These are phyloP conservation scores for Teratosphaeria zuluensis DNA, from an alignment of 2,329 filamentous ascomycete species.

Conservation along the genomic window DNA sequence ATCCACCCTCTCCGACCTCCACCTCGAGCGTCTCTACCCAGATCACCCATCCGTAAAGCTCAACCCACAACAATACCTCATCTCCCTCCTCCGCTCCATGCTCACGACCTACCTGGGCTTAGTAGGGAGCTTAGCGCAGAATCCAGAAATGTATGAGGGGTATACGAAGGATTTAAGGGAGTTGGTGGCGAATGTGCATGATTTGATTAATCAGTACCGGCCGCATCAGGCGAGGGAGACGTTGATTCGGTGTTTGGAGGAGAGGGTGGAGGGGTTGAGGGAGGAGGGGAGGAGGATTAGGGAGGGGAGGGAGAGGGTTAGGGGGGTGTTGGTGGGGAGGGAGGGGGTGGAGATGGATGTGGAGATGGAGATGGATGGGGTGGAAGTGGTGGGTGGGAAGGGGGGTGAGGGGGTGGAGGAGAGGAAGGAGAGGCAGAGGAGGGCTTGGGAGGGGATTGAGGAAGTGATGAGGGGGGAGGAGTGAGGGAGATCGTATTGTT, in stretches of 20 bases:
- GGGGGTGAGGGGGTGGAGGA: conserved; percentile 4
- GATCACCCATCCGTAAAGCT: conserved; percentile 30
- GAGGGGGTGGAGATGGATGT: conserved; percentile 22
- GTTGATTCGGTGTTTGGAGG: conserved; percentile 78
- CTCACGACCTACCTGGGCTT: conserved; percentile 85
- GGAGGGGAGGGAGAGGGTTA: conserved; percentile 61
- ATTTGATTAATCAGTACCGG: conserved; percentile 86
- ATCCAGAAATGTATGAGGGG: conserved; percentile 47
- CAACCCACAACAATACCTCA: conserved; percentile 41
- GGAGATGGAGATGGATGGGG: background rate
- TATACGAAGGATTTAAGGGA: conserved; percentile 73
- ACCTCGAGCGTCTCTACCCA: conserved; percentile 61
- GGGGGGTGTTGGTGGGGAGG: conserved; percentile 54
- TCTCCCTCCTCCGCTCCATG: conserved; percentile 75
- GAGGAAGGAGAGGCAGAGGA: conserved; percentile 19
- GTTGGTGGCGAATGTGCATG: conserved; percentile 83
- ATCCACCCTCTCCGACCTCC: conserved; percentile 59
- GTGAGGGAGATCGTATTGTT: too few relatives aligned
- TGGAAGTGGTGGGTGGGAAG: background rate
- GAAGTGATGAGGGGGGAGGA: conserved; percentile 22
- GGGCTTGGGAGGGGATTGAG: conserved; percentile 29
- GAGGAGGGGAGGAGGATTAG: conserved; percentile 63
- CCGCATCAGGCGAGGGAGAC: conserved; percentile 88
- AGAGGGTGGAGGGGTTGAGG: conserved; percentile 62
- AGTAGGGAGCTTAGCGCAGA: conserved; percentile 57